Base-by-base conservation (phyloP, 768 basidiomycete species). In the Strobilomyces echinocephalus region DNA sequence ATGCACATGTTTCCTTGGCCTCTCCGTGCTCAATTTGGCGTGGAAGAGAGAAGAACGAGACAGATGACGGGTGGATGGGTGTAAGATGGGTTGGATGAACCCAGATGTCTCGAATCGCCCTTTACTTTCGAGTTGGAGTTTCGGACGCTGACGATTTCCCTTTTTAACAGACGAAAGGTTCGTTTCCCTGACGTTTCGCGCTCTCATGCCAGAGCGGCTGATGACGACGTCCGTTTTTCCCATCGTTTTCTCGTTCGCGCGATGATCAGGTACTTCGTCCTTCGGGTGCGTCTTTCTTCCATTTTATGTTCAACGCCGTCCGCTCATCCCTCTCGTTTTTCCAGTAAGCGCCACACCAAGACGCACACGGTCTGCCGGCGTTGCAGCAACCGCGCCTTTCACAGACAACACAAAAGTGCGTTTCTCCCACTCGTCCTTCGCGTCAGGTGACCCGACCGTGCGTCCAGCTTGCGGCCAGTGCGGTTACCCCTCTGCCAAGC, bases 381-480 rank as follows among this genome's bases (percentile, higher is more conserved):
- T 65, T 99, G 97, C 76, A 93, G 94, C 61, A 82, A 87, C 75
- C 85, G 95, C 55, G 83, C 93, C 34, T 95, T 97, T 82, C 97
- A 98, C 84, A 88, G 85, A 75, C 95, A 99, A 78, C 91, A 99
- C 81, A 93, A 98, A 82, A 87, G 92, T 95, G 61, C 64, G 88
- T 73, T 20, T 15, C 18, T n/a, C 5, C 0, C 9, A 5, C 7
- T 16, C 10, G 1, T 31, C 28, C 16, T 16, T 18, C 2, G 12
- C 9, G 20, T 21, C 2, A 12, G 15, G 11, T 12, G 9, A 41
- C 40, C 20, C 20, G 21, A 41, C 10, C 20, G 5, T 20, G 21
- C 5, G 8, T 10, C n/a, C 6, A 97, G 94, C 85, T 55, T 98
- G 97, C 76, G 88, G 87, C 21, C 89, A 91, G 71, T 97, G 97